Percentiles rank a stretch among this genome's conserved stretches.
Conservation (phyloP, 805 yeast species). For the Candida jianshihensis region DNA sequence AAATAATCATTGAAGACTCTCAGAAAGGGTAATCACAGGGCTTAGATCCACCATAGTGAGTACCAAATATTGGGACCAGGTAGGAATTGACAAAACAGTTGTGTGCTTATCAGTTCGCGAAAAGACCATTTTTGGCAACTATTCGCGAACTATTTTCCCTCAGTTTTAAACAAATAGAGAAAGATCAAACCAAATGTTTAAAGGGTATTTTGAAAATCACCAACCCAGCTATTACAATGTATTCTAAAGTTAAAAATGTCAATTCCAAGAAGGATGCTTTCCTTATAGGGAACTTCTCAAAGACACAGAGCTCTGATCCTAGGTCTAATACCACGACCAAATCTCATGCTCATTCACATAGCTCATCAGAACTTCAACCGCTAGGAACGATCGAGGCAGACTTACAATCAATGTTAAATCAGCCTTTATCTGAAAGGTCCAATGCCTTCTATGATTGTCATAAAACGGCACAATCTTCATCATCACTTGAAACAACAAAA, state of each 20-base stretch:
- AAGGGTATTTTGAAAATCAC: too few species aligned
- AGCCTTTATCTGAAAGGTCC: constrained; percentile 11
- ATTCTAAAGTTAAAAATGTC: background rate
- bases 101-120: too few species aligned
- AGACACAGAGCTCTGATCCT: background rate
- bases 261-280: constrained; percentile 9
- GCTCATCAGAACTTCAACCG: background rate
- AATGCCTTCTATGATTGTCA: constrained; percentile 10
- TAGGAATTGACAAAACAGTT: too few species aligned
- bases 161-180: too few species aligned
- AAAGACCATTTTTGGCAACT: too few species aligned
- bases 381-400: constrained; percentile 10
- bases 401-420: constrained; percentile 8
- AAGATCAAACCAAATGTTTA: too few species aligned
- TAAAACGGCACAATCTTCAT: constrained; percentile 5
- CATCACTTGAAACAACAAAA: constrained; percentile 20
- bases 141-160: too few species aligned
- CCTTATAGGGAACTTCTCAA: constrained; percentile 4
- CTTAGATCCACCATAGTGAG: too few species aligned
- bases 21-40: too few species aligned
- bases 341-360: background rate
- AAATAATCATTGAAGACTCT: too few species aligned
- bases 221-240: constrained; percentile 1
- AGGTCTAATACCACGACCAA: too few species aligned
- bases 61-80: too few species aligned